These are phyloP conservation scores for Aaosphaeria pasadenensis DNA, from an alignment of 2,329 filamentous ascomycete genomes.

Conservation along the genomic window DNA sequence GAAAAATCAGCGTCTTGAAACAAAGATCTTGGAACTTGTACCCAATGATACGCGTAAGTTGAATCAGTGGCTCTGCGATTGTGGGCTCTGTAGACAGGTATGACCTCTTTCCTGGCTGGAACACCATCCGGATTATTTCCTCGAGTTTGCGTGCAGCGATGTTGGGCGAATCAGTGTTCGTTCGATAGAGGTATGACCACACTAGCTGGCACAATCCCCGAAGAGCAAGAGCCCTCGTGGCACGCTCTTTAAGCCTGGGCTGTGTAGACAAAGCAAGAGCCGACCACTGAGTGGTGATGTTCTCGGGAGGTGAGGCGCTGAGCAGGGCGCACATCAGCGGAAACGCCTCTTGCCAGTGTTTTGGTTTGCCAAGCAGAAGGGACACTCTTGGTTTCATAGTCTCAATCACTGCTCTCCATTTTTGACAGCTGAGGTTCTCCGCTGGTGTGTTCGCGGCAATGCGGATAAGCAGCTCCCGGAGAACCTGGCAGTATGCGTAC, in stretches of 20 bases:
- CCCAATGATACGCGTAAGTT: slow-evolving; percentile 90
- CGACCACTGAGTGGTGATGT: slow-evolving; percentile 83
- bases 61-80: slow-evolving; percentile 87
- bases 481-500: slow-evolving; percentile 87
- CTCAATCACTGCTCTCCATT: slow-evolving; percentile 83
- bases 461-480: slow-evolving; percentile 81
- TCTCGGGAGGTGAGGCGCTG: slow-evolving; percentile 82
- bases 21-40: slow-evolving; percentile 93
- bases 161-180: slow-evolving; percentile 65
- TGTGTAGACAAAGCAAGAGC: slow-evolving; percentile 75
- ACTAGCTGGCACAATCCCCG: slow-evolving; percentile 86
- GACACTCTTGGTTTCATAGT: slow-evolving; percentile 74
- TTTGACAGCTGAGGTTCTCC: slow-evolving; percentile 69
- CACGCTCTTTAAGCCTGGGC: slow-evolving; percentile 78
- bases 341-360: slow-evolving; percentile 87
- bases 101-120: slow-evolving; percentile 76
- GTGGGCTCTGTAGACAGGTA: slow-evolving; percentile 78
- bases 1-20: slow-evolving; percentile 90
- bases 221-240: slow-evolving; percentile 73
- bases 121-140: slow-evolving; percentile 79
- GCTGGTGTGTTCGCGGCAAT: slow-evolving; percentile 77
- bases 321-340: slow-evolving; percentile 83
- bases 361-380: slow-evolving; percentile 85
- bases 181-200: slow-evolving; percentile 90
- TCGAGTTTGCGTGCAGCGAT: slow-evolving; percentile 77